Evolutionary conservation across 1,284 basidiomycete species (phyloP), one percentile per base, ranked within the genome.

Genomic region (Cystobasidium sp.): DNA sequence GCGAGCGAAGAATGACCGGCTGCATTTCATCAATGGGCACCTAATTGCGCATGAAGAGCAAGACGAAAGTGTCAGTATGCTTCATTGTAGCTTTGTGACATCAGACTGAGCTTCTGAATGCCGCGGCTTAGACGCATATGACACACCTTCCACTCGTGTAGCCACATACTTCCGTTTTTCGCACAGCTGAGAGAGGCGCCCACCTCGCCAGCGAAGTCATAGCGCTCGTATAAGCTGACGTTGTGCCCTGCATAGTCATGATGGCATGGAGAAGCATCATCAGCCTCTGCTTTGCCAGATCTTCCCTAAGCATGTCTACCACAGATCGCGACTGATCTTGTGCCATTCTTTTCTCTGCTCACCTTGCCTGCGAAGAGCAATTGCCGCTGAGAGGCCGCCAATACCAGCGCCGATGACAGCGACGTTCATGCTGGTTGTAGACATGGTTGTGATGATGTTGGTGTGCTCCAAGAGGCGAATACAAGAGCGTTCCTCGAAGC

Each of bases 151-250:
- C 70, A 73, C 31, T 73, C 62, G 12, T 73, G 59, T 8, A 73
- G 41, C 70, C 70, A 73, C 63, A 62, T 59, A 49, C 59, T 65
- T 20, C 70, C 70, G 43, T 73, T 73, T 37, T 62, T 73, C 14
- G 70, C 70, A 44, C 70, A 73, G 44, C 56, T 62, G 20, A 73
- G 56, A 14, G 70, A 73, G 24, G 70, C 70, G 22, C 81, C 81
- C 24, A 82, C 81, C 64, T 82, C 81, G 63, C 78, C 79, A 46
- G 78, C 77, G 74, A 82, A 80, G 77, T 80, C 79, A 51, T 81
- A 78, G 6, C 80, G 79, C 73, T 82, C 81, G 65, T 79, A 82
- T 68, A 82, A 78, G n/a, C 75, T 76, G 59, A 81, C 80, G 74
- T 68, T 22, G 37, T 44, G 61, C 53, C 44, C 59, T 24, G 20